phyloP scores from a whole-genome alignment of 306 rosid genomes.

The Citrullus amarus region DNA sequence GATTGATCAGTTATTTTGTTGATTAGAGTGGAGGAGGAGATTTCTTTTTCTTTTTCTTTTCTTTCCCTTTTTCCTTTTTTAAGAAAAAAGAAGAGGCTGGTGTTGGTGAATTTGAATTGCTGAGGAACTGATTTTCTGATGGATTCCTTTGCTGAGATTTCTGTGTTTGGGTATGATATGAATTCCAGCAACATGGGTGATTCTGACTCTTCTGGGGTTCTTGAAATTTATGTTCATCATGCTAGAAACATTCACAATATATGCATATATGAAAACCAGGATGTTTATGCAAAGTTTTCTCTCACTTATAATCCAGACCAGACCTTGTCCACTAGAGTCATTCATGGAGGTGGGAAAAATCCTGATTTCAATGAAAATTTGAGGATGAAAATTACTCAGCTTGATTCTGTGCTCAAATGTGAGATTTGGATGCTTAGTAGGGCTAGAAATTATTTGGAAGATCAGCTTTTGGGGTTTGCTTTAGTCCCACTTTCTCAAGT shows the following conservation, averaged over 20 bases:
- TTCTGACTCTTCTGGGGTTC: conserved; percentile 44
- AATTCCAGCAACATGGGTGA: conserved; percentile 22
- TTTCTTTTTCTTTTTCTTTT: not conserved
- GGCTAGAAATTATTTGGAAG: conserved; percentile 64
- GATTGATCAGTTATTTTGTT: not conserved
- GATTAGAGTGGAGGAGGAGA: not conserved
- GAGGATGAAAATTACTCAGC: conserved; percentile 56
- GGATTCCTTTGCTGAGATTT: conserved; percentile 52
- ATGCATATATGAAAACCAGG: conserved; percentile 89
- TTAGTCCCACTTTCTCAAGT: conserved; percentile 64
- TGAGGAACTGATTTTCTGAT: conserved; percentile 15
- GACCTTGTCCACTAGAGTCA: conserved; percentile 53
- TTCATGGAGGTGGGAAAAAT: conserved; percentile 69
- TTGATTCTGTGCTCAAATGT: conserved; percentile 73
- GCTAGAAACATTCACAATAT: conserved; percentile 87
- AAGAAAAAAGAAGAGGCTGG: not conserved
- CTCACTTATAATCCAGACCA: conserved; percentile 83
- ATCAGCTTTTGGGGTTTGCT: conserved; percentile 83
- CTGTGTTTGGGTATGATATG: conserved; percentile 50
- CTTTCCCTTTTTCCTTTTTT: too few relatives aligned
- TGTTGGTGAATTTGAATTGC: not conserved
- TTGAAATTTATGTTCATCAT: conserved; percentile 75
- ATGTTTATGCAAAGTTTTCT: conserved; percentile 87
- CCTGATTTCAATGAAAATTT: conserved; percentile 69
- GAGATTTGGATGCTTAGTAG: conserved; percentile 96